These are phyloP conservation scores for Haplosporangium gracile DNA, from an alignment of 192 early-diverging fungal genomes.

Conservation along the genomic window DNA sequence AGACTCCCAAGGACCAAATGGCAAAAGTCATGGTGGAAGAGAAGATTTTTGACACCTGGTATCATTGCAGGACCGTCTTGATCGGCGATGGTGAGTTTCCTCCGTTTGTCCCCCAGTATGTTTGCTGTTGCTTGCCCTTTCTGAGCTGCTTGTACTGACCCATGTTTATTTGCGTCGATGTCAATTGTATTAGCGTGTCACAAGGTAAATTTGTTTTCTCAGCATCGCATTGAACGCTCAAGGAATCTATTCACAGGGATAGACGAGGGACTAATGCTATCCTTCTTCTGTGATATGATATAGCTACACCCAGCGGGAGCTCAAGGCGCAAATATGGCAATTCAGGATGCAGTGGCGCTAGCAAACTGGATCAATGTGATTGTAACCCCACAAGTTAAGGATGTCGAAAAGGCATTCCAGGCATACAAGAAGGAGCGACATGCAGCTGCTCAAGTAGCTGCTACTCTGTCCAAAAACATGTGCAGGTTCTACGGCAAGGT, in stretches of 20 bases:
- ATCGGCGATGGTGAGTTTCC: constrained; percentile 33
- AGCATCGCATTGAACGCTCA: not conserved
- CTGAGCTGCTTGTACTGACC: not conserved
- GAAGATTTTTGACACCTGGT: constrained; percentile 43
- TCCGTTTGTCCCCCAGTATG: not conserved
- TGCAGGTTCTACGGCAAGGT: constrained; percentile 5
- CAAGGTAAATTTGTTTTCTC: not conserved
- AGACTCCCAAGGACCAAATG: constrained; percentile 8
- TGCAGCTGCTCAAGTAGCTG: not conserved
- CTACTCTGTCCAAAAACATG: not conserved
- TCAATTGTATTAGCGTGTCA: not conserved
- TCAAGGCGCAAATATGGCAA: not conserved
- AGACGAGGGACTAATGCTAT: not conserved
- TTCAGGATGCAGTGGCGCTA: constrained; percentile 6
- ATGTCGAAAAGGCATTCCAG: not conserved
- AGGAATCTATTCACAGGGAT: not conserved
- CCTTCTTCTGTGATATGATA: not conserved
- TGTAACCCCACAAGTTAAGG: not conserved
- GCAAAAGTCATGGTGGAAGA: constrained; percentile 39
- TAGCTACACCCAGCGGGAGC: not conserved
- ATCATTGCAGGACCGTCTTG: constrained; percentile 25
- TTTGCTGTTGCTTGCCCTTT: not conserved
- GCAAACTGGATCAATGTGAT: constrained; percentile 16
- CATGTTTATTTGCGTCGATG: not conserved
- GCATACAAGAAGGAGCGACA: not conserved